Conservation (phyloP, 495 filamentous ascomycete genomes). For the Lineolata rhizophorae region DNA sequence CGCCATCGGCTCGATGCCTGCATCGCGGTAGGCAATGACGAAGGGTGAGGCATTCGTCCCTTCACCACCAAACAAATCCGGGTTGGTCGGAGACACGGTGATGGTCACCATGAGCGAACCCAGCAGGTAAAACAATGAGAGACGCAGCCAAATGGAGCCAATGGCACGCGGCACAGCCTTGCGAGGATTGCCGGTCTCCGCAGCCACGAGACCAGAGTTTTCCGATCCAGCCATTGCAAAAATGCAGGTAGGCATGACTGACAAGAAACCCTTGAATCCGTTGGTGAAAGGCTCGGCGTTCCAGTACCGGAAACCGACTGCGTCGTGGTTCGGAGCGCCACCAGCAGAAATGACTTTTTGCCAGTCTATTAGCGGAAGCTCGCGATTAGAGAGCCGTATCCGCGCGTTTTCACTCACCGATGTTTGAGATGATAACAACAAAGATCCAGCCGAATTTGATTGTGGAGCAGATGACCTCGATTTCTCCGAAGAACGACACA, state of each 20-base stretch:
- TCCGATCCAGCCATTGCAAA: constrained; percentile 13
- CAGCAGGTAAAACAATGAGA: constrained; percentile 11
- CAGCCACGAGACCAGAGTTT: constrained; percentile 10
- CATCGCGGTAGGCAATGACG: constrained; percentile 11
- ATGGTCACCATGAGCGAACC: constrained; percentile 12
- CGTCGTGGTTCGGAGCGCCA: constrained; percentile 5
- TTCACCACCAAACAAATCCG: constrained; percentile 8
- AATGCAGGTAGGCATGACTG: constrained; percentile 11
- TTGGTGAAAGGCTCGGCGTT: constrained; percentile 7
- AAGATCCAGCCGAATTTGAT: constrained; percentile 15
- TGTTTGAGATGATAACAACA: constrained; percentile 11
- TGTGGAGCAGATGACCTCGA: constrained; percentile 10
- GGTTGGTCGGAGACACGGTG: constrained; percentile 8
- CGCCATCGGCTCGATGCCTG: constrained; percentile 8
- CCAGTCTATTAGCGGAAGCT: too few relatives aligned
- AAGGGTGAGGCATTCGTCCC: constrained; percentile 12
- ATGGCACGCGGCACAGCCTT: constrained; percentile 12
- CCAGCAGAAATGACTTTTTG: constrained; percentile 11
- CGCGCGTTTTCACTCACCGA: too few relatives aligned
- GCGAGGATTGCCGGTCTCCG: constrained; percentile 9
- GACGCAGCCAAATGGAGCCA: constrained; percentile 11
- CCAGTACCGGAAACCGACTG: constrained; percentile 14
- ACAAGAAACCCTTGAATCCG: constrained; percentile 13
- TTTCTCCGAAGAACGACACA: constrained; percentile 10
- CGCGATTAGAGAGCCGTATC: too few relatives aligned